These are phyloP conservation scores for Zangia roseola DNA, from an alignment of 768 basidiomycete species.

Conservation along the genomic window DNA sequence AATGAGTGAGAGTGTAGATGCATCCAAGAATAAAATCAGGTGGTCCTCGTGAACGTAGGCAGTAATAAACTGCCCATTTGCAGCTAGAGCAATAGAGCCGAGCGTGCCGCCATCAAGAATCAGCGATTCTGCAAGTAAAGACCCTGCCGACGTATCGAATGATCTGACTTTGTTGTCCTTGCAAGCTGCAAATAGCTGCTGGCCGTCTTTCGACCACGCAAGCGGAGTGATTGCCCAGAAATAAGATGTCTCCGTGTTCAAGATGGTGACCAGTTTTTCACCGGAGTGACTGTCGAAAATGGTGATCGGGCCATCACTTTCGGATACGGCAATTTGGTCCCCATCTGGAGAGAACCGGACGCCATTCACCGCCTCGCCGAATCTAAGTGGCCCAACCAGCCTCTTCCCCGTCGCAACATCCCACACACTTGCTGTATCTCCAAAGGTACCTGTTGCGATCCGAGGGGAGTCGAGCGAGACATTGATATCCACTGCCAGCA, in stretches of 20 bases:
- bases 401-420: background rate
- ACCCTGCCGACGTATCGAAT: background rate
- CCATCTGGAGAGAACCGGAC: slow-evolving; percentile 2
- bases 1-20: background rate
- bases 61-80: background rate
- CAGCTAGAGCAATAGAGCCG: background rate
- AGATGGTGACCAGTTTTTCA: background rate
- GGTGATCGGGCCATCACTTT: background rate
- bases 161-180: background rate
- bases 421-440: background rate
- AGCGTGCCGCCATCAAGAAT: background rate
- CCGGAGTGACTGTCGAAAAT: slow-evolving; percentile 1
- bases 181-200: background rate
- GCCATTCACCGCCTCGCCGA: background rate
- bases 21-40: background rate
- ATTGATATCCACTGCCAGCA: background rate
- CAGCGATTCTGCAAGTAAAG: background rate
- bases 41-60: background rate
- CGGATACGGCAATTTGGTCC: background rate
- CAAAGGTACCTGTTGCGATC: background rate
- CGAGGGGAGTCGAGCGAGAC: background rate
- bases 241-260: background rate
- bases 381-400: slow-evolving; percentile 1
- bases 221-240: background rate
- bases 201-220: slow-evolving; percentile 1